Base-by-base conservation (phyloP, 345 rosid genomes). In the Durio zibethinus region DNA sequence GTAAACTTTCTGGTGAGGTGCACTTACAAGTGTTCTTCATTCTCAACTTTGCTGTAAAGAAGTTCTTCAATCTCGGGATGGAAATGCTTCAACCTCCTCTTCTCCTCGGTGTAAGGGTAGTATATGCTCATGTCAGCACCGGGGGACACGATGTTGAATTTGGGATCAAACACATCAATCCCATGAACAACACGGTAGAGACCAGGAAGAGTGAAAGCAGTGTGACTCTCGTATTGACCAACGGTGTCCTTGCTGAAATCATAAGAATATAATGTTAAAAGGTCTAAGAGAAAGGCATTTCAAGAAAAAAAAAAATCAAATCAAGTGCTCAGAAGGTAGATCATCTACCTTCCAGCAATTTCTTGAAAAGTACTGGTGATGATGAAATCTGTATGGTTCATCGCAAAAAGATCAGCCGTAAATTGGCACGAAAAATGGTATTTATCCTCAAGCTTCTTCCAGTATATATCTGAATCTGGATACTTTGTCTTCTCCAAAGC, bases 351-450 rank as follows among this genome's bases (percentile, higher is more conserved):
- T 88, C 98, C 98, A 81, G 98, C 98, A 80, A 94, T 94, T 70
- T 94, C 98, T 81, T 94, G 98, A 91, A 86, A 92, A 23, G 98
- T 94, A 84, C 98, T 94, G 82, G 98, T 94, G 89, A 94, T 94
- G 82, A 94, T 94, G 87, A 94, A 94, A 80, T 94, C 98, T 6
- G 98, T 88, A 73, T 94, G 97, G 85, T 94, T 94, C 98, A 94
- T 94, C 53, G 98, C 98, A 5, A 91, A 77, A 21, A 94, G 89
- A 86, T 93, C 98, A 0, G 98, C 98, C 3, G 98, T 94, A 72
- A 94, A 94, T 88, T 94, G 98, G 88, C 94, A 89, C 1, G 98
- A 88, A 84, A 94, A 94, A 78, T 93, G 98, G 86, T 93, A 94
- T 86, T 94, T 94, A 4, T 95, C 96, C 31, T 93, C 98, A 40